A percentile compares a stretch with the other conserved stretches of the same genome.
These are phyloP conservation scores for Aspergillus ostianus DNA, from an alignment of 495 filamentous ascomycete species.

Conservation along the genomic window DNA sequence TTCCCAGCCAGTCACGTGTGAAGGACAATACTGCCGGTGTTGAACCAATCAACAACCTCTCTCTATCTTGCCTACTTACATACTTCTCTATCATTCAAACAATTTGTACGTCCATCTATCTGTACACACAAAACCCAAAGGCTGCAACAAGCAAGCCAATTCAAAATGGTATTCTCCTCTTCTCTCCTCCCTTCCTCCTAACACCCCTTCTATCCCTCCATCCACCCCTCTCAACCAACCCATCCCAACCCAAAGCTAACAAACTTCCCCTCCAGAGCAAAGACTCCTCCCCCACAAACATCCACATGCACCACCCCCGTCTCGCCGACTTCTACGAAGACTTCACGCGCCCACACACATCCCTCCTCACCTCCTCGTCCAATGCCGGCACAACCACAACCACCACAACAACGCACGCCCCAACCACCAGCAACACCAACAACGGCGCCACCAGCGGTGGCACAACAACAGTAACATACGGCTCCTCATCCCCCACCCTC, in stretches of 20 bases:
- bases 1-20: too few species aligned
- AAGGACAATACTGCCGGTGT: neutral
- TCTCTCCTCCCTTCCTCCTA: neutral
- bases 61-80: too few species aligned
- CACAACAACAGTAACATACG: constrained; percentile 26
- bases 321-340: constrained; percentile 93
- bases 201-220: neutral
- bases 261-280: constrained; percentile 62
- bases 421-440: neutral
- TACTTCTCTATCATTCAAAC: neutral
- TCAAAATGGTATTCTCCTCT: constrained; percentile 23
- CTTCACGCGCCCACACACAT: constrained; percentile 51
- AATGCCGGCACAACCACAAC: constrained; percentile 7
- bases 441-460: too few species aligned
- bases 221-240: neutral
- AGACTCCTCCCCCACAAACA: constrained; percentile 81
- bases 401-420: neutral
- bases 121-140: neutral
- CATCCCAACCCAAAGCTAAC: constrained; percentile 1
- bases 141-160: neutral
- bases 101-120: neutral
- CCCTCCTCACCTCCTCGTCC: constrained; percentile 21
- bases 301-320: constrained; percentile 79
- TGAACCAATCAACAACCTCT: too few species aligned
- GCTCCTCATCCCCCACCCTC: constrained; percentile 33